Evolutionary conservation across 1,284 basidiomycete species (phyloP), one percentile per base, ranked within the genome.

Genomic region (Ganoderma sinense): DNA sequence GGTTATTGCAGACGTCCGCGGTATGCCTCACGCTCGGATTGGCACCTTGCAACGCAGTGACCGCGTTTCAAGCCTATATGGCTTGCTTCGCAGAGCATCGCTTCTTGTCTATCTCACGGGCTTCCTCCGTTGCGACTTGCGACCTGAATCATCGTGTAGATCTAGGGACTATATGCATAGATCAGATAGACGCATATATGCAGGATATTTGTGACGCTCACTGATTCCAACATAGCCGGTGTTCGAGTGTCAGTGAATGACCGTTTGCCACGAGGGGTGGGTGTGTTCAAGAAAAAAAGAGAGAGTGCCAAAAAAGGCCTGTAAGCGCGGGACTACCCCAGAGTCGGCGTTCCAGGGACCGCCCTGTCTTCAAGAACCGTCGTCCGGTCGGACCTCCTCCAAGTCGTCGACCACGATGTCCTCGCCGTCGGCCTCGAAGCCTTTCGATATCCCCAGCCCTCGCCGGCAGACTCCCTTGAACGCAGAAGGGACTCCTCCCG

Each of bases 371-470:
- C 20, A 48, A 48, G 20, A 23, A 48, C 48, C 48, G n/a, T 51
- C 48, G 48, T 51, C 48, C n/a, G 45, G 2, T 8, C 58, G 66
- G 63, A 65, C 70, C 67, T 74, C 55, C 65, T 58, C 68, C 11
- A 11, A 51, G 55, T 66, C 60, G 53, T 66, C 60, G 56, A 70
- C 70, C 74, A 80, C 76, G 75, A 91, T 91, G 89, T 79, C 74
- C 58, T 84, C 86, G 36, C 86, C 74, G 55, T 84, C 86, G 33
- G 86, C 89, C 26, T 89, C 90, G 4, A 82, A 84, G 74, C 91
- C 91, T 43, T 80, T 92, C 26, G 84, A 85, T 75, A 93, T 93
- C 66, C 82, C 77, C 64, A 83, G 79, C n/a, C 78, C 84, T 36
- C 77, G 82, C 51, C 74, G 71, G 2, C n/a, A 26, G 33, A 43